Conservation (phyloP, 2,329 filamentous ascomycete genomes). For the Xylogone sp. region DNA sequence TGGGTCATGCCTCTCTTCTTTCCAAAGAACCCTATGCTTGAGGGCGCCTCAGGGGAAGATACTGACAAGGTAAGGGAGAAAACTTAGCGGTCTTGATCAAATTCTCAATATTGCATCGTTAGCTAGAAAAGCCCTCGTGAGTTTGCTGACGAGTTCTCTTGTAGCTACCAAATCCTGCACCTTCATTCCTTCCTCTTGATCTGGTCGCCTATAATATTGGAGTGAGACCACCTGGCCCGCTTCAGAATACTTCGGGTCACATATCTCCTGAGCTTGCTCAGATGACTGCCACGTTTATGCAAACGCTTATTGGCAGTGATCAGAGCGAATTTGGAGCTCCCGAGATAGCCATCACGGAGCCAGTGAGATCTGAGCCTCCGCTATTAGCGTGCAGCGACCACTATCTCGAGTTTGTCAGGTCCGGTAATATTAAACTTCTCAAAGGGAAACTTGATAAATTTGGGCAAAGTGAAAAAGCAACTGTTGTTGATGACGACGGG, state of each 20-base stretch:
- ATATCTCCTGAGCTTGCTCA: slow-evolving; percentile 56
- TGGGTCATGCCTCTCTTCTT: slow-evolving; percentile 64
- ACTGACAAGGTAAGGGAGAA: slow-evolving; percentile 24
- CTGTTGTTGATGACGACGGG: slow-evolving; percentile 27
- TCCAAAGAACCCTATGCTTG: slow-evolving; percentile 20
- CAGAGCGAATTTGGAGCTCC: slow-evolving; percentile 42
- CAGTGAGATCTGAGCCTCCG: slow-evolving; percentile 42
- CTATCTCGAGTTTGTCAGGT: slow-evolving; percentile 71
- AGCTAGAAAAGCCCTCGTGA: no score
- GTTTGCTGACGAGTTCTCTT: not conserved
- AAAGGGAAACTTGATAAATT: not conserved
- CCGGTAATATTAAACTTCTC: slow-evolving; percentile 49
- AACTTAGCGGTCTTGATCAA: no score
- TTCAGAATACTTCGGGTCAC: slow-evolving; percentile 62
- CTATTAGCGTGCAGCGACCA: slow-evolving; percentile 68
- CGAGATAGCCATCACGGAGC: slow-evolving; percentile 28
- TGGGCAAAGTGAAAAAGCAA: slow-evolving; percentile 15
- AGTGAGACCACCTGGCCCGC: slow-evolving; percentile 51
- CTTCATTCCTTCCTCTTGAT: slow-evolving; percentile 70
- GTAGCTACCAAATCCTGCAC: slow-evolving; percentile 35
- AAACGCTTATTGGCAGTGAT: slow-evolving; percentile 45
- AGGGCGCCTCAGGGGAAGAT: slow-evolving; percentile 28
- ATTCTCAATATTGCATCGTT: no score
- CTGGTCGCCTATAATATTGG: slow-evolving; percentile 67
- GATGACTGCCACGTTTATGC: slow-evolving; percentile 48